Evolutionary conservation across 2,329 filamentous ascomycete species (phyloP).

Genomic region (Endothia cerciana): DNA sequence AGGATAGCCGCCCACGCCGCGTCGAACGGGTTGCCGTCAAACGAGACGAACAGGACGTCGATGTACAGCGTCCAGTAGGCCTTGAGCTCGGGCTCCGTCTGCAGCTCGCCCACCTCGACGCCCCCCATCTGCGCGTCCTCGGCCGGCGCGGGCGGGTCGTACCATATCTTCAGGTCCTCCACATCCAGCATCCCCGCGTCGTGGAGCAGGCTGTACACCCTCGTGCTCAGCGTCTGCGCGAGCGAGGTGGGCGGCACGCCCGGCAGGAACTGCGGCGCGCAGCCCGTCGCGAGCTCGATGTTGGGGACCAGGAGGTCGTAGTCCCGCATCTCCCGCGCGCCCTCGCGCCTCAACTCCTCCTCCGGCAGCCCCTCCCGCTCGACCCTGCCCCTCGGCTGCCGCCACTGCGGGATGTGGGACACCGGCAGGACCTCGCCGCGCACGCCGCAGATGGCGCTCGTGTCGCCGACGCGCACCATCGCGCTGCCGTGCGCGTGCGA

Average conservation of each 20-base stretch:
- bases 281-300: slow-evolving; percentile 88
- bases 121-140: slow-evolving; percentile 42
- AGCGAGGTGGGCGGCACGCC: slow-evolving; percentile 78
- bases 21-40: slow-evolving; percentile 91
- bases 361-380: slow-evolving; percentile 33
- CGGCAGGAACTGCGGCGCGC: slow-evolving; percentile 81
- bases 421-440: slow-evolving; percentile 82
- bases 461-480: slow-evolving; percentile 85
- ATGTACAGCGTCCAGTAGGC: slow-evolving; percentile 96
- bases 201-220: slow-evolving; percentile 77
- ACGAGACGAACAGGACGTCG: slow-evolving; percentile 90
- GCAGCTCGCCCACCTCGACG: slow-evolving; percentile 41
- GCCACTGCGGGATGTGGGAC: slow-evolving; percentile 71
- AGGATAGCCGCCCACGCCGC: slow-evolving; percentile 85
- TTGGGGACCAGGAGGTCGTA: slow-evolving; percentile 88
- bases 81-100: slow-evolving; percentile 56
- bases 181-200: slow-evolving; percentile 68
- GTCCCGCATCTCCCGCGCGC: slow-evolving; percentile 55
- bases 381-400: slow-evolving; percentile 36
- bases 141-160: slow-evolving; percentile 54
- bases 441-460: slow-evolving; percentile 92
- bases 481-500: slow-evolving; percentile 90
- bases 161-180: slow-evolving; percentile 74
- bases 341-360: slow-evolving; percentile 33
- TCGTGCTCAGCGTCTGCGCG: slow-evolving; percentile 83